phyloP scores from a whole-genome alignment of 352 stramenopile species.

The Pythium volutum region DNA sequence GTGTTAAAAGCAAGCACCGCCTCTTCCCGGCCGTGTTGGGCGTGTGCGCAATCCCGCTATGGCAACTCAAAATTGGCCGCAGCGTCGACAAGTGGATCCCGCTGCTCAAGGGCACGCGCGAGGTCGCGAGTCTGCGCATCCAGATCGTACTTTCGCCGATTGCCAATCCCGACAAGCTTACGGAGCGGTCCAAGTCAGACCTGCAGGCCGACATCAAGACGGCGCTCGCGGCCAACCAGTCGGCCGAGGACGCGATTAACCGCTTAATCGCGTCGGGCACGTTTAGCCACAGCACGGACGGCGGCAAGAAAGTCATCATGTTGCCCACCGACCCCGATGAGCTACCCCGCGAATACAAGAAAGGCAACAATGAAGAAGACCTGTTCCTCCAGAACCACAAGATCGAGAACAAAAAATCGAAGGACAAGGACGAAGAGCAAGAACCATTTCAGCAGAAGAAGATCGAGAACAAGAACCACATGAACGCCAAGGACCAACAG shows the following conservation, averaged over 20 bases:
- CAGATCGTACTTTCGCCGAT: conserved; percentile 25
- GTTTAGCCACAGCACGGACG: conserved; percentile 2
- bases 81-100: conserved; percentile 25
- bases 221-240: conserved; percentile 47
- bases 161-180: neutral
- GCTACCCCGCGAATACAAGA: neutral
- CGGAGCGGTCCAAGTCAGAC: conserved; percentile 25
- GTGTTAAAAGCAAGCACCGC: conserved; percentile 27
- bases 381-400: neutral
- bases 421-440: neutral
- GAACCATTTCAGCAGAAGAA: neutral
- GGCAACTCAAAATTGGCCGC: conserved; percentile 17
- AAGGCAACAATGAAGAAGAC: neutral
- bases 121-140: conserved; percentile 23
- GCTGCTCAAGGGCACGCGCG: conserved; percentile 21
- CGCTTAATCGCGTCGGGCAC: conserved; percentile 33
- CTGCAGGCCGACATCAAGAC: conserved; percentile 39
- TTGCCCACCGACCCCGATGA: neutral
- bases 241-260: conserved; percentile 62
- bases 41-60: conserved; percentile 22
- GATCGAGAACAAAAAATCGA: neutral
- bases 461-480: neutral
- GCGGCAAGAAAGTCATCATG: neutral
- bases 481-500: too few relatives aligned
- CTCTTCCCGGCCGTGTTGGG: conserved; percentile 19